A percentile compares a stretch with the other conserved stretches of the same genome.
These are phyloP conservation scores for Pulveroboletus frians DNA, from an alignment of 768 basidiomycete species.

Conservation along the genomic window DNA sequence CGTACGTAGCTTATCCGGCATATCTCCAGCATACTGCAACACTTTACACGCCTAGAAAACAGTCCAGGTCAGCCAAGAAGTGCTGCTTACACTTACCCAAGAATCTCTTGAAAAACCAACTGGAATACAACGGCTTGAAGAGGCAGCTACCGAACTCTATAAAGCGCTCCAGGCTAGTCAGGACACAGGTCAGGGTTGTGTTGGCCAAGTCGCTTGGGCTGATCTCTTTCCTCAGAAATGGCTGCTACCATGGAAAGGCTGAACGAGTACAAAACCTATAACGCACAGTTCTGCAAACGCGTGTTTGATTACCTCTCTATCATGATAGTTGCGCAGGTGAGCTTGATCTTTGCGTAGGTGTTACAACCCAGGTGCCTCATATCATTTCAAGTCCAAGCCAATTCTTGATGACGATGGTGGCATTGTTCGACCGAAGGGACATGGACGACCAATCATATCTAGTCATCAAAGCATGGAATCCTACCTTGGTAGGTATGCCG, in stretches of 20 bases:
- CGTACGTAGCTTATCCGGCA: conserved; percentile 37
- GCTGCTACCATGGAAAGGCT: conserved; percentile 94
- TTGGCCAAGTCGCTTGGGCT: conserved; percentile 1
- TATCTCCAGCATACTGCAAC: not conserved
- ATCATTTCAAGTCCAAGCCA: conserved; percentile 50
- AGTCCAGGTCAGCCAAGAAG: conserved; percentile 82
- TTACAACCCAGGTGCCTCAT: conserved; percentile 5
- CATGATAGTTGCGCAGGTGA: conserved; percentile 86
- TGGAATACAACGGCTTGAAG: conserved; percentile 76
- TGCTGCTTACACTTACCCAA: conserved; percentile 74
- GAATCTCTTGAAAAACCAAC: conserved; percentile 79
- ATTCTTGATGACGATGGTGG: conserved; percentile 63
- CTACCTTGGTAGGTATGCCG: conserved; percentile 84
- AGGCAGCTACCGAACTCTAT: conserved; percentile 83
- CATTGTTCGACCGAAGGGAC: conserved; percentile 39
- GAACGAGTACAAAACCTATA: conserved; percentile 86
- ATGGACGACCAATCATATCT: conserved; percentile 44
- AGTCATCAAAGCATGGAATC: conserved; percentile 73
- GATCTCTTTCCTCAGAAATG: conserved; percentile 56
- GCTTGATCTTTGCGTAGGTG: conserved; percentile 10
- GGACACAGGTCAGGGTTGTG: conserved; percentile 61
- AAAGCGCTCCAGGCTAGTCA: conserved; percentile 87
- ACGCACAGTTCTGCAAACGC: conserved; percentile 89
- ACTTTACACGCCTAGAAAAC: conserved; percentile 58
- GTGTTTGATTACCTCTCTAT: conserved; percentile 85